Percentiles rank a stretch among this genome's conserved stretches.
Evolutionary conservation across 179 eudicot species (phyloP).

Genomic region (Carnegiea gigantea): DNA sequence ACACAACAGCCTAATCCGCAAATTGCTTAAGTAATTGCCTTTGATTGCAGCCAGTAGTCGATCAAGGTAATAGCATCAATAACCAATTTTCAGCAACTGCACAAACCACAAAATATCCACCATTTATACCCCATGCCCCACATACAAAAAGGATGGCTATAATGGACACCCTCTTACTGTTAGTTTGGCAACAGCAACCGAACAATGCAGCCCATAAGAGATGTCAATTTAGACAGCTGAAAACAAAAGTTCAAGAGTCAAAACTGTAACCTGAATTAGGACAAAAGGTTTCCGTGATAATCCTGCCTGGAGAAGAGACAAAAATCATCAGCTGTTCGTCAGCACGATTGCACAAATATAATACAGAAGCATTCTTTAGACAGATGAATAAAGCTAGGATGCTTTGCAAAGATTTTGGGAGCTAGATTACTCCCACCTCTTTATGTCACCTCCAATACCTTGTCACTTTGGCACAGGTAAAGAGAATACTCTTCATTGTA

Average conservation of each 20-base stretch:
- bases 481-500: neutral
- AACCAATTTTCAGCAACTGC: neutral
- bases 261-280: conserved; percentile 72
- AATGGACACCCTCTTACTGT: neutral
- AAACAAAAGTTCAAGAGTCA: conserved; percentile 11
- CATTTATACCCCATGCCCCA: neutral
- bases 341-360: conserved; percentile 2
- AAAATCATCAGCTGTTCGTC: neutral
- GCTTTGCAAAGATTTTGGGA: neutral
- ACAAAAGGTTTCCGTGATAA: conserved; percentile 79
- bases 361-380: neutral
- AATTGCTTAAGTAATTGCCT: neutral
- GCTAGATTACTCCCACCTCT: neutral
- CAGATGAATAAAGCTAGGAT: neutral
- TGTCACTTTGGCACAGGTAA: neutral
- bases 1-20: neutral
- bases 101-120: neutral
- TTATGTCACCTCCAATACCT: neutral
- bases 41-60: neutral
- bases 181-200: neutral
- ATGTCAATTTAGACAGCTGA: neutral
- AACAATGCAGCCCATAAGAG: conserved; percentile 2
- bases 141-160: neutral
- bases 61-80: neutral
- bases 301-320: conserved; percentile 66